phyloP scores from a whole-genome alignment of 495 filamentous ascomycete species.

The Hyphodiscus hymeniophilus region DNA sequence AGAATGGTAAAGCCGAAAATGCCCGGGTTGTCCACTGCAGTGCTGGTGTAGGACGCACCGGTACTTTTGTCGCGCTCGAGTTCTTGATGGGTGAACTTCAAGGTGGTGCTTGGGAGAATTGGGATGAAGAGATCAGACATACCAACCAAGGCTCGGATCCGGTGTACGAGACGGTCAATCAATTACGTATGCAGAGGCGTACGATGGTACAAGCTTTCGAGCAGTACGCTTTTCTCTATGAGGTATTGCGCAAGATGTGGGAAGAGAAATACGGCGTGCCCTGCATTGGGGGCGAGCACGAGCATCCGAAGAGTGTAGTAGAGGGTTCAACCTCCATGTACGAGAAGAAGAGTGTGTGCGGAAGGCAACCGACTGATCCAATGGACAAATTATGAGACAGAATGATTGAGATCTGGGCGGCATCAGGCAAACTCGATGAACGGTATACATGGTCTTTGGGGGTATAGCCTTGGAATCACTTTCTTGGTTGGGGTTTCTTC shows the following conservation, averaged over 20 bases:
- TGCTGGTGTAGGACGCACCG: slow-evolving; percentile 87
- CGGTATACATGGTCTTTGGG: neutral
- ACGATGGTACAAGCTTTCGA: slow-evolving; percentile 91
- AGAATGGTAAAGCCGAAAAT: slow-evolving; percentile 55
- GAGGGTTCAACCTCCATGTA: neutral
- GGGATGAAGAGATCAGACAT: slow-evolving; percentile 16
- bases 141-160: slow-evolving; percentile 33
- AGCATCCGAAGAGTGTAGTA: neutral
- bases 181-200: slow-evolving; percentile 80
- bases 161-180: slow-evolving; percentile 60
- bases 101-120: slow-evolving; percentile 54
- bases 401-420: no score
- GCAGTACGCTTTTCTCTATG: slow-evolving; percentile 87
- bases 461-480: neutral
- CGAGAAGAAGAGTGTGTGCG: neutral
- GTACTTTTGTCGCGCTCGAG: slow-evolving; percentile 93
- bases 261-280: slow-evolving; percentile 40
- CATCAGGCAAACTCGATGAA: neutral
- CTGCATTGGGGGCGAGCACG: slow-evolving; percentile 15
- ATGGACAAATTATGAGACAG: no score
- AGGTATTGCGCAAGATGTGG: slow-evolving; percentile 69
- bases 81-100: slow-evolving; percentile 77
- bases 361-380: neutral
- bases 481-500: no score
- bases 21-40: slow-evolving; percentile 90